phyloP scores from a whole-genome alignment of 306 rosid species.

The Luffa aegyptiaca region DNA sequence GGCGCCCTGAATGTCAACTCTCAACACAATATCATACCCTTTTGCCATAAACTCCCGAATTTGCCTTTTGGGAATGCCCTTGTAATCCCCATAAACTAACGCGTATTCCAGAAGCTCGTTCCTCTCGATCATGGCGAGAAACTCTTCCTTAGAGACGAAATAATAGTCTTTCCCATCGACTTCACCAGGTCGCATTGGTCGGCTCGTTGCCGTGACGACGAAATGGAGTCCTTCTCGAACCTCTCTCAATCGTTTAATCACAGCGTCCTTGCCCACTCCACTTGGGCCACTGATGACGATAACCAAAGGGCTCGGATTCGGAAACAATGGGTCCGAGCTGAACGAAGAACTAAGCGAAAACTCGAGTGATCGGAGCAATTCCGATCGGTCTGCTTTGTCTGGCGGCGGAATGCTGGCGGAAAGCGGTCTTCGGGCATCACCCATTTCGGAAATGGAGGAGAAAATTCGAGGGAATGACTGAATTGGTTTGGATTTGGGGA shows the following conservation, averaged over 20 bases:
- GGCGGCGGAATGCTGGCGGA: conserved; percentile 31
- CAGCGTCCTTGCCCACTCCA: conserved; percentile 92
- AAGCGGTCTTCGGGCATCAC: conserved; percentile 25
- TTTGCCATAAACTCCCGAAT: conserved; percentile 62
- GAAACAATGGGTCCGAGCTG: conserved; percentile 41
- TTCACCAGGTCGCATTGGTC: conserved; percentile 53
- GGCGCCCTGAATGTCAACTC: conserved; percentile 95
- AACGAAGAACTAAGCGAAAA: conserved; percentile 58
- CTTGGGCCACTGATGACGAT: conserved; percentile 85
- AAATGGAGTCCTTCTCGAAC: conserved; percentile 51
- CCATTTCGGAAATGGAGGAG: conserved; percentile 31
- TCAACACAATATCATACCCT: conserved; percentile 60
- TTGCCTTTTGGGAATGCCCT: conserved; percentile 87
- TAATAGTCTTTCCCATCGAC: conserved; percentile 59
- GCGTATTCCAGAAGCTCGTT: conserved; percentile 81
- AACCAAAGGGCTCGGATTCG: conserved; percentile 54
- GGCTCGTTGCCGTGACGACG: conserved; percentile 75
- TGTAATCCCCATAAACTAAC: conserved; percentile 79
- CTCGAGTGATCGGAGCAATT: conserved; percentile 67
- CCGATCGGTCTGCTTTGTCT: conserved; percentile 42
- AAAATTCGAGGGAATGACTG: conserved; percentile 1
- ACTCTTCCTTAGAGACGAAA: conserved; percentile 67
- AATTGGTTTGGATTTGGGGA: conserved; percentile 13
- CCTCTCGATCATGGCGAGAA: conserved; percentile 41
- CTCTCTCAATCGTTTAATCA: conserved; percentile 45